Percentiles rank a stretch among this genome's conserved stretches.
These are phyloP conservation scores for Candida adriatica DNA, from an alignment of 805 yeast genomes.

Conservation along the genomic window DNA sequence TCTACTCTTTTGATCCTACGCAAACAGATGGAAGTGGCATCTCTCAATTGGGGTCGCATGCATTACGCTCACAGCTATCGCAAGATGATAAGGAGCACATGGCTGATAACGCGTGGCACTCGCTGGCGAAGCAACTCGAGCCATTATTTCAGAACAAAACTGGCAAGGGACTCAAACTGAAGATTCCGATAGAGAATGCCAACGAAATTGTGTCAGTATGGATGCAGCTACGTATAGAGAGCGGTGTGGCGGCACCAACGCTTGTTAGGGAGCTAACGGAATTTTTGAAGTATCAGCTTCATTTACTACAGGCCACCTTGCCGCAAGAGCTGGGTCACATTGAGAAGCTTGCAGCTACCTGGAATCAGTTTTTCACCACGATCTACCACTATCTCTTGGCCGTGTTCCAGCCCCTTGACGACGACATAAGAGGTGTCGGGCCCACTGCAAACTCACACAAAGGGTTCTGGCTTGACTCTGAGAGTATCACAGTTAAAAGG, in stretches of 20 bases:
- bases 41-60: background rate
- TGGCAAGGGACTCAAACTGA: slow-evolving; percentile 19
- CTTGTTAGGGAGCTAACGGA: slow-evolving; percentile 40
- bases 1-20: slow-evolving; percentile 30
- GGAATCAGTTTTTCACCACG: slow-evolving; percentile 52
- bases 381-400: slow-evolving; percentile 55
- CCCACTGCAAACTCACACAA: slow-evolving; percentile 19
- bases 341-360: slow-evolving; percentile 25
- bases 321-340: slow-evolving; percentile 1
- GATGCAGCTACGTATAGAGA: slow-evolving; percentile 31
- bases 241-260: slow-evolving; percentile 29
- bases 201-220: slow-evolving; percentile 40
- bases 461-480: slow-evolving; percentile 22
- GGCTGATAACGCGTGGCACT: slow-evolving; percentile 45
- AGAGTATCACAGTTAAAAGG: slow-evolving; percentile 28
- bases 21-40: slow-evolving; percentile 17
- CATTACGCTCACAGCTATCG: slow-evolving; percentile 15
- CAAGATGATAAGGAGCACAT: slow-evolving; percentile 31
- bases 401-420: slow-evolving; percentile 52
- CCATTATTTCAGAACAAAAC: slow-evolving; percentile 45
- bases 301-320: slow-evolving; percentile 4
- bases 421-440: slow-evolving; percentile 31
- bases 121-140: slow-evolving; percentile 33
- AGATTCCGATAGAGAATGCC: slow-evolving; percentile 51
- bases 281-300: slow-evolving; percentile 33